Conservation (phyloP, 306 rosid genomes). For the Prunus mira region DNA sequence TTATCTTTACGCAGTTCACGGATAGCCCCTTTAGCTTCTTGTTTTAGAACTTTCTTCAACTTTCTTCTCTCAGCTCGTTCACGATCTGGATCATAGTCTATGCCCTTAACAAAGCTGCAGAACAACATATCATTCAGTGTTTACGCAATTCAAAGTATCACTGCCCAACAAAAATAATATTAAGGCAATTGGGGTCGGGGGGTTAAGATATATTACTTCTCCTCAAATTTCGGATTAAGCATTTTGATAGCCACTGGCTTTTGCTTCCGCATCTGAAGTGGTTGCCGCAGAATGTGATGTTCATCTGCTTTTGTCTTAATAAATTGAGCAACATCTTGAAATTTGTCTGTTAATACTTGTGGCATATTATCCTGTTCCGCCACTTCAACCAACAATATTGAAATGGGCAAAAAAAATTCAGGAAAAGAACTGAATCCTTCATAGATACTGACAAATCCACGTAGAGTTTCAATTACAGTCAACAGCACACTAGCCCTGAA, state of each 20-base stretch:
- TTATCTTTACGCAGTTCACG: slow-evolving; percentile 91
- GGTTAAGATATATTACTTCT: slow-evolving; percentile 48
- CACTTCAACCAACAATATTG: slow-evolving; percentile 45
- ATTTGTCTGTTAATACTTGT: slow-evolving; percentile 40
- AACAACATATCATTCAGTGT: slow-evolving; percentile 23
- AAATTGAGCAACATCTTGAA: slow-evolving; percentile 52
- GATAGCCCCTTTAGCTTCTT: slow-evolving; percentile 76
- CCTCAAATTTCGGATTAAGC: slow-evolving; percentile 77
- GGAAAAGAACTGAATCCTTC: slow-evolving; percentile 77
- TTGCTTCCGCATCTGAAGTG: slow-evolving; percentile 85
- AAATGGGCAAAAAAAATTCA: slow-evolving; percentile 68
- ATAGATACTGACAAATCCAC: slow-evolving; percentile 48
- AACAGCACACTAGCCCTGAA: slow-evolving; percentile 69
- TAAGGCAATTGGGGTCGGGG: background rate
- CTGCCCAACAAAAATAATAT: background rate
- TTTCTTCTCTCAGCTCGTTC: slow-evolving; percentile 62
- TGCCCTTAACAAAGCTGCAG: slow-evolving; percentile 81
- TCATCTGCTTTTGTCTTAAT: slow-evolving; percentile 51
- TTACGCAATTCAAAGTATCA: background rate
- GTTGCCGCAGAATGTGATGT: slow-evolving; percentile 48
- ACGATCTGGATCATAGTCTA: slow-evolving; percentile 85
- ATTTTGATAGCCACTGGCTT: slow-evolving; percentile 81
- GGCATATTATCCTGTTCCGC: slow-evolving; percentile 51
- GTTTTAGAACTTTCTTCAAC: slow-evolving; percentile 55
- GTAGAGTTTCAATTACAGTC: slow-evolving; percentile 58